Base-by-base conservation (phyloP, 2,329 filamentous ascomycete species). In the Pezicula radicicola region DNA sequence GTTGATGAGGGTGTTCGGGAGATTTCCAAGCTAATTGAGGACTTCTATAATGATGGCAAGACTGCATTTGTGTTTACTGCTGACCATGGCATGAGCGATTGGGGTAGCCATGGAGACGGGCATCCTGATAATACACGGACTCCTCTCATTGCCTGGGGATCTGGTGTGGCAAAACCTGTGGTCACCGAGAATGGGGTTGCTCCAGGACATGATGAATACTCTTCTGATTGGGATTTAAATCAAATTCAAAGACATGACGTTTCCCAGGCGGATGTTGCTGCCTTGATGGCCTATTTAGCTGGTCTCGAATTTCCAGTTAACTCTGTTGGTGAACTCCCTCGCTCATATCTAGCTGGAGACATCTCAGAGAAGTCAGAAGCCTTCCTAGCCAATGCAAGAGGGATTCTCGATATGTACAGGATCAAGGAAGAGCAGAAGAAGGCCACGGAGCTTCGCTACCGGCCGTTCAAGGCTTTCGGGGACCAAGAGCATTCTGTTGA, bases 71-170 rank as follows among this genome's bases (percentile, higher is more conserved):
- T 99, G 15, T 99, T 99, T 67, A 99, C 95, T 1, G 94, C 94
- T 7, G 94, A 99, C 66, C 94, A 99, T 69, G 94, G 94, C 16
- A 99, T 99, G 94, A 97, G 91, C 65, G 94, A 99, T 70, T 97
- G 89, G 87, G 94, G 95, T n/a, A 97, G 92, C 62, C 95, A 99
- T 68, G 95, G 95, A 36, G 94, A 99, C 68, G 94, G 94, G 7
- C 92, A 99, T 70, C 94, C 94, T 0, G 89, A 99, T 69, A 99
- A 97, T 64, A 99, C 94, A 3, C 83, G 94, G 47, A 99, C 94
- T 1, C 94, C 94, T 1, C 75, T 99, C 30, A 89, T 99, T 60
- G 85, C 81, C 3, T 99, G 94, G 94, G 94, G 94, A 10, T 91
- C 94, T 49, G 94, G 94, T 8, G 83, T 97, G 37, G 91, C 91